phyloP scores from a whole-genome alignment of 352 stramenopile genomes.

The Pythium brassicae region DNA sequence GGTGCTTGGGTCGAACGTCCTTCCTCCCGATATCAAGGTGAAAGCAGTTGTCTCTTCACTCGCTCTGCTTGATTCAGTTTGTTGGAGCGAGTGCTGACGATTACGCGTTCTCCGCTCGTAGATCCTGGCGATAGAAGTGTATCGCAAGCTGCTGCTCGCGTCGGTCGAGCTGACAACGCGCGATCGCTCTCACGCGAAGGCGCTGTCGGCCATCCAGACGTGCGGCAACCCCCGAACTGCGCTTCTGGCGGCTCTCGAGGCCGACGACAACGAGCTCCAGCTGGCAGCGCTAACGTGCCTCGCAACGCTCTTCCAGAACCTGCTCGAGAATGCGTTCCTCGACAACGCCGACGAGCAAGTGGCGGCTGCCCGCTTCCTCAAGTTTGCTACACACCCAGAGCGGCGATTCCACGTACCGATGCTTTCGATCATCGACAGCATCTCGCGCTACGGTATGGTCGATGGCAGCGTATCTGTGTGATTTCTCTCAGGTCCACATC shows the following conservation, averaged over 20 bases:
- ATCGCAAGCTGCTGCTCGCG: conserved; percentile 15
- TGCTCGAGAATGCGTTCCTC: conserved; percentile 19
- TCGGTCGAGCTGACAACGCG: conserved; percentile 4
- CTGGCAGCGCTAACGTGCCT: conserved; percentile 38
- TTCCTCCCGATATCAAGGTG: conserved; percentile 10
- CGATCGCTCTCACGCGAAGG: not conserved
- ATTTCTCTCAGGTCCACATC: not conserved
- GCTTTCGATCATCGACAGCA: conserved; percentile 44
- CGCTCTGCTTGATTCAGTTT: not conserved
- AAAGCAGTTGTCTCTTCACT: not conserved
- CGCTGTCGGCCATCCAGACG: conserved; percentile 28
- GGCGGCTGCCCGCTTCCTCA: conserved; percentile 19
- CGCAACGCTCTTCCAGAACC: conserved; percentile 11
- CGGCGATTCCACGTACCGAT: conserved; percentile 31
- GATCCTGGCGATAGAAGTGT: conserved; percentile 22
- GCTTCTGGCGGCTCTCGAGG: conserved; percentile 23
- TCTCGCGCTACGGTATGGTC: conserved; percentile 39
- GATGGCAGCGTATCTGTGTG: too few relatives aligned
- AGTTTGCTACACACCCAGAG: conserved; percentile 26
- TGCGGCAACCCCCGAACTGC: conserved; percentile 22
- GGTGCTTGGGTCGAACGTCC: not conserved
- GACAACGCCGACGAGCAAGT: conserved; percentile 22
- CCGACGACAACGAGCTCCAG: conserved; percentile 24
- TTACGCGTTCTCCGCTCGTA: not conserved
- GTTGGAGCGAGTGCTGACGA: not conserved